Evolutionary conservation across 495 filamentous ascomycete genomes (phyloP).

Genomic region (Acidiella bohemica): DNA sequence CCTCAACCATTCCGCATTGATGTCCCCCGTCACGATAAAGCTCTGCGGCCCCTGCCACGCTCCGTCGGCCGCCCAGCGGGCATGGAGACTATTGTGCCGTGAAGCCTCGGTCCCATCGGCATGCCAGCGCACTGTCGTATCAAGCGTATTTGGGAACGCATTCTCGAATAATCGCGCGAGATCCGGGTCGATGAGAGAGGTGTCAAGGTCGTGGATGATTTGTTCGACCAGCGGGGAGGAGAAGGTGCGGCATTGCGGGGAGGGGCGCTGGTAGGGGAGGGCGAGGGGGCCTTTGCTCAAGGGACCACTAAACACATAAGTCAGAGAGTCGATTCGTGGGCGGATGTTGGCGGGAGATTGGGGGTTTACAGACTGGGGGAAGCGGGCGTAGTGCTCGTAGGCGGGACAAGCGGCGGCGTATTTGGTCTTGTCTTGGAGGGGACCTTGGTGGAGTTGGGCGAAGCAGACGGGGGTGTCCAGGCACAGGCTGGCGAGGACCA

Average conservation of each 20-base stretch:
- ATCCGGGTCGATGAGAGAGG: constrained; percentile 70
- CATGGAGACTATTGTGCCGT: constrained; percentile 8
- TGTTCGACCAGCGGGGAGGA: constrained; percentile 70
- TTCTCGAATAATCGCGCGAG: constrained; percentile 91
- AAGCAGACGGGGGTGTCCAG: constrained; percentile 8
- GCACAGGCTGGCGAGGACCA: constrained; percentile 15
- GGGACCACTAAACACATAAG: no score
- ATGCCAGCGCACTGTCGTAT: constrained; percentile 81
- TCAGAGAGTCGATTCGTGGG: no score
- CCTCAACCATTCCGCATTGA: constrained; percentile 93
- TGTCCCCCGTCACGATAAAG: constrained; percentile 98
- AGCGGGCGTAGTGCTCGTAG: constrained; percentile 35
- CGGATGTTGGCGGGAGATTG: no score
- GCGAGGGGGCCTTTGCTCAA: constrained; percentile 64
- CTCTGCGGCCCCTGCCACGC: constrained; percentile 75
- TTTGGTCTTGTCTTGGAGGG: constrained; percentile 18
- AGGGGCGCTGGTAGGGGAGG: constrained; percentile 83
- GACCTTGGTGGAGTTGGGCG: constrained; percentile 8
- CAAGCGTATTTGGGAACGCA: constrained; percentile 89
- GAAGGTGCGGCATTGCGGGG: constrained; percentile 74
- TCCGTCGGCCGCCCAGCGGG: constrained; percentile 30
- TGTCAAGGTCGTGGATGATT: constrained; percentile 69
- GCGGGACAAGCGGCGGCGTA: constrained; percentile 36
- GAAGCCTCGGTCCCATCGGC: constrained; percentile 35
- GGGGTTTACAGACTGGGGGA: constrained; percentile 37